Conservation (phyloP, 1,284 basidiomycete genomes). For the Meira nashicola region DNA sequence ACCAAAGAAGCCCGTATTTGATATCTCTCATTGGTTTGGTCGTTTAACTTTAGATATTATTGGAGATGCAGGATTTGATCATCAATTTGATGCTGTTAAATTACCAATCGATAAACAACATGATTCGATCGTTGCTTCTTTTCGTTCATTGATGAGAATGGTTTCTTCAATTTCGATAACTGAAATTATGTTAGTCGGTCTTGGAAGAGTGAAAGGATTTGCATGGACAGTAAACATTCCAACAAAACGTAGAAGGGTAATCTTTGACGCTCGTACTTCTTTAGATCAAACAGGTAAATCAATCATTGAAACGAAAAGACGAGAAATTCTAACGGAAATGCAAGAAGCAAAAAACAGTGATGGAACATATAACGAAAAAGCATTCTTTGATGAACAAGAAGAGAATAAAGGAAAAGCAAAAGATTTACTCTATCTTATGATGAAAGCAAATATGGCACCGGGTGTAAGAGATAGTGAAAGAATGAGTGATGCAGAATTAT, state of each 20-base stretch:
- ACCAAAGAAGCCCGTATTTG: conserved; percentile 13
- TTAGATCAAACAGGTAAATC: conserved; percentile 26
- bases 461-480: conserved; percentile 29
- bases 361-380: conserved; percentile 18
- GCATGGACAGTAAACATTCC: conserved; percentile 42
- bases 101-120: conserved; percentile 14
- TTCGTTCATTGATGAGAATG: conserved; percentile 27
- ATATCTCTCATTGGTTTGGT: conserved; percentile 6
- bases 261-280: conserved; percentile 20
- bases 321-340: conserved; percentile 35
- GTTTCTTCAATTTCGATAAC: conserved; percentile 19
- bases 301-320: conserved; percentile 32
- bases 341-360: neutral
- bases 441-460: conserved; percentile 44
- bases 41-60: conserved; percentile 43
- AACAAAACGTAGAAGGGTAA: conserved; percentile 23
- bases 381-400: conserved; percentile 17
- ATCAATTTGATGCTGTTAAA: conserved; percentile 35
- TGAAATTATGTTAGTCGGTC: conserved; percentile 28
- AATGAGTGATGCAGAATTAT: conserved; percentile 38
- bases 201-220: conserved; percentile 30
- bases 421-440: conserved; percentile 43
- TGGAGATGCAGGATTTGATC: conserved; percentile 45
- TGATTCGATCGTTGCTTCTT: conserved; percentile 27
- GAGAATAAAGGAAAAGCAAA: conserved; percentile 25